Evolutionary conservation across 441 rosid genomes (phyloP), one percentile per base, ranked within the genome.

Genomic region (Daphne laureola): DNA sequence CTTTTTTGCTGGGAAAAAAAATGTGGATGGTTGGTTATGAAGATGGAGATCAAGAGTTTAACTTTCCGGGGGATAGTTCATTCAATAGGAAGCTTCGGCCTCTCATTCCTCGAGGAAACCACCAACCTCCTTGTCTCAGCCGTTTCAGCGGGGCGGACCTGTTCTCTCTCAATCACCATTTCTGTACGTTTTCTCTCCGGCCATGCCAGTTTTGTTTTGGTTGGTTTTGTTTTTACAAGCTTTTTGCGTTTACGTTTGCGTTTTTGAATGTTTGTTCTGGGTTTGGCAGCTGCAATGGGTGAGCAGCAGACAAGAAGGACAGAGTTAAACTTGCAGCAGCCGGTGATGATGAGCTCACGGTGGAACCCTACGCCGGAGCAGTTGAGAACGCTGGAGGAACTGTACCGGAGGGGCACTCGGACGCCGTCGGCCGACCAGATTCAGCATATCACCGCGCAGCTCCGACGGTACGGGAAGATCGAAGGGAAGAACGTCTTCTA

Each of bases 331-430:
- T 15, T 74, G 17, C 80, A 71, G 26, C 80, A 71, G 26, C 80
- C 75, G 23, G 84, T 81, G 25, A 88, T 84, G 50, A 89, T 84
- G 61, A 86, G 87, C 72, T 83, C 98, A 13, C 78, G 97, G 72
- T 92, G 98, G 98, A 92, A 92, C 54, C 98, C 98, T 15, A 92
- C 96, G 4, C 88, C 96, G 7, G 96, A 89, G 75, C 98, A 92
- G 76, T 68, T 92, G 40, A 73, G 87, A 46, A 79, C 82, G 15
- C 94, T 92, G 0, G 98, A 92, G 70, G 98, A 92, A 58, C 70
- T 92, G 43, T 92, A 89, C 51, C 52, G 82, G 41, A 66, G 82
- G 17, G 98, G 98, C 23, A 92, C 94, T 0, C 72, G 98, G 62
- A 89, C 96, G 9, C 98, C 98, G 5, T 72, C 94, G 0, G 91